Percentiles rank a stretch among this genome's conserved stretches.
These are phyloP conservation scores for Hypoxylon sp. DNA, from an alignment of 2,329 filamentous ascomycete species.

Conservation along the genomic window DNA sequence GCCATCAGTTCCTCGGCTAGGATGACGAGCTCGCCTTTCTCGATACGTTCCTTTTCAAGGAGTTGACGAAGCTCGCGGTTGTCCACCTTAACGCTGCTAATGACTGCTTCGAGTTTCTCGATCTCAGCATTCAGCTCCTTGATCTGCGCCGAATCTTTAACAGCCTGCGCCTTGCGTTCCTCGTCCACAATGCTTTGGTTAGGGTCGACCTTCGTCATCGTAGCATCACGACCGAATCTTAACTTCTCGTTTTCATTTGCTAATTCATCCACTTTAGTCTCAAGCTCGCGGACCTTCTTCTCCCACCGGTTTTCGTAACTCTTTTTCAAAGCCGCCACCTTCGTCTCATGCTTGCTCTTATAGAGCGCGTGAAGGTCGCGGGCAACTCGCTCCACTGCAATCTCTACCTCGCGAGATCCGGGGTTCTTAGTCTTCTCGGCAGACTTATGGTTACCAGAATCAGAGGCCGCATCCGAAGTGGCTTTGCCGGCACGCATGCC, in stretches of 20 bases:
- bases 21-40: conserved; percentile 86
- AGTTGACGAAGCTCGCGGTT: conserved; percentile 75
- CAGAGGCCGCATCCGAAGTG: conserved; percentile 55
- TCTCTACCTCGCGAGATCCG: conserved; percentile 77
- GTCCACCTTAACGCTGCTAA: conserved; percentile 77
- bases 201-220: conserved; percentile 71
- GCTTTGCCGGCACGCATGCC: conserved; percentile 77
- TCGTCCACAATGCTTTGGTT: conserved; percentile 63
- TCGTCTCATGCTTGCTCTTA: conserved; percentile 97
- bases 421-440: conserved; percentile 59
- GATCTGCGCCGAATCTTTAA: conserved; percentile 76
- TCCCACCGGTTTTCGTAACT: conserved; percentile 90
- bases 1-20: conserved; percentile 88
- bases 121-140: conserved; percentile 80
- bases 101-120: conserved; percentile 80
- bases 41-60: conserved; percentile 81
- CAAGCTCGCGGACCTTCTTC: conserved; percentile 86
- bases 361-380: conserved; percentile 92
- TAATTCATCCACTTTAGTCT: conserved; percentile 78
- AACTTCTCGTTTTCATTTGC: conserved; percentile 82
- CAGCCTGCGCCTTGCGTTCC: conserved; percentile 70
- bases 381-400: conserved; percentile 91
- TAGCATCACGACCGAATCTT: conserved; percentile 74
- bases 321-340: conserved; percentile 90
- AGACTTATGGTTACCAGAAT: conserved; percentile 51